A percentile compares a stretch with the other conserved stretches of the same genome.
These are phyloP conservation scores for Candida succiphila DNA, from an alignment of 805 yeast genomes.

Conservation along the genomic window DNA sequence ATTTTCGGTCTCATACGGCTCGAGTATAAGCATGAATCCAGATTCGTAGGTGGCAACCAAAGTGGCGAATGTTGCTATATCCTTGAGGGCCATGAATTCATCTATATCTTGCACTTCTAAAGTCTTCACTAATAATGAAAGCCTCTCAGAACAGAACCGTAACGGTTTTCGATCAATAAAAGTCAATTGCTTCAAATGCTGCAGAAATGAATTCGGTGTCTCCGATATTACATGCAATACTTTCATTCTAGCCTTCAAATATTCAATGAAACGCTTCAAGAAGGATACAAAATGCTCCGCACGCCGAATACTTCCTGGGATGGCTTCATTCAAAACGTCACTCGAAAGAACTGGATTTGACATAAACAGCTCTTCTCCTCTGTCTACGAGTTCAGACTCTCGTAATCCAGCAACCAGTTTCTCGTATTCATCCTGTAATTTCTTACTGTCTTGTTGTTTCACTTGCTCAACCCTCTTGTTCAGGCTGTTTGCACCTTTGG, in stretches of 20 bases:
- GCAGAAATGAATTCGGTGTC: constrained; percentile 87
- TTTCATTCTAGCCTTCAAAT: constrained; percentile 94
- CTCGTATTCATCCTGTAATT: constrained; percentile 83
- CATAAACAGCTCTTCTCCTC: constrained; percentile 61
- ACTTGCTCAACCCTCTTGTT: constrained; percentile 79
- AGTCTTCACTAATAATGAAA: constrained; percentile 81
- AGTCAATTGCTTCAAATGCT: constrained; percentile 87
- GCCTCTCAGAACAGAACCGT: constrained; percentile 83
- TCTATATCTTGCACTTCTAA: constrained; percentile 82
- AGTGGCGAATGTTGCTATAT: constrained; percentile 95
- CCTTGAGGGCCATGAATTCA: constrained; percentile 87
- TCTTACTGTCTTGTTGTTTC: constrained; percentile 71
- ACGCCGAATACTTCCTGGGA: constrained; percentile 94
- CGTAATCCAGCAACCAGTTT: constrained; percentile 83
- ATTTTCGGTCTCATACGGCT: constrained; percentile 92
- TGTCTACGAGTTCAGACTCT: constrained; percentile 58
- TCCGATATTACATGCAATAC: constrained; percentile 96
- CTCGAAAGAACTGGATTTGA: constrained; percentile 80
- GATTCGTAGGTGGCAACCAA: constrained; percentile 88
- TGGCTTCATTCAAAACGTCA: constrained; percentile 83
- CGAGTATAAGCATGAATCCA: constrained; percentile 86
- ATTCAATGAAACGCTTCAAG: constrained; percentile 85
- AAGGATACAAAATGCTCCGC: constrained; percentile 97
- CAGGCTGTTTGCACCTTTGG: constrained; percentile 75
- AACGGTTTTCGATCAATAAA: constrained; percentile 89